A percentile compares a stretch with the other conserved stretches of the same genome.
phyloP scores from a whole-genome alignment of 1,284 basidiomycete genomes.

The Xerocomus minutiporus region DNA sequence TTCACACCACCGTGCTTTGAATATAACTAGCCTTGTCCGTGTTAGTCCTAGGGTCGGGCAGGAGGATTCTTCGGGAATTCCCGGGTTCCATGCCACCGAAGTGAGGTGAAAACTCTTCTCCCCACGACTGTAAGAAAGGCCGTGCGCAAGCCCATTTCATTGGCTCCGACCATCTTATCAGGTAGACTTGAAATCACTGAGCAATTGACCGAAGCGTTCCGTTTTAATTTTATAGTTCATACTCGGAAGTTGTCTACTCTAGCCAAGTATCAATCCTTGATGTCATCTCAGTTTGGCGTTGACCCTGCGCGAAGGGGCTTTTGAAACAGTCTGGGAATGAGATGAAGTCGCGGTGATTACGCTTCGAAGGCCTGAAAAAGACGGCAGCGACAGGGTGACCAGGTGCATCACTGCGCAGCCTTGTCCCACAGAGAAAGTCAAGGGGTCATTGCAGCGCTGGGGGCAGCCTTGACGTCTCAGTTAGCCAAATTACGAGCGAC shows the following conservation, averaged over 20 bases:
- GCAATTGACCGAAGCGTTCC: conserved; percentile 9
- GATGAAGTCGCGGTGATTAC: conserved; percentile 7
- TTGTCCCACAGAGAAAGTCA: conserved; percentile 1
- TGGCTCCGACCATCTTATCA: background rate
- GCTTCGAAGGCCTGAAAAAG: conserved; percentile 1
- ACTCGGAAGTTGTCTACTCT: conserved; percentile 1
- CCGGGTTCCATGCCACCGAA: conserved; percentile 15
- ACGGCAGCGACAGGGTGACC: background rate
- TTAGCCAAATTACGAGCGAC: too few relatives aligned
- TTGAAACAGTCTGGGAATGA: conserved; percentile 3
- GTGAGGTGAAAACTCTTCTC: conserved; percentile 6
- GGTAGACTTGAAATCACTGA: background rate
- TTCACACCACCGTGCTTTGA: background rate
- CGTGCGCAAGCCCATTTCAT: background rate
- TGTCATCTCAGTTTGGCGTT: conserved; percentile 15
- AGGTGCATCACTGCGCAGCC: conserved; percentile 11
- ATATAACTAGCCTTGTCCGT: background rate
- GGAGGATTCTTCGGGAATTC: conserved; percentile 10
- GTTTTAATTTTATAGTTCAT: conserved; percentile 3
- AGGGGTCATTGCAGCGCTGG: background rate
- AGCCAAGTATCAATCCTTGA: conserved; percentile 1
- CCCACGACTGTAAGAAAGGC: background rate
- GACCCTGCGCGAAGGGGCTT: background rate
- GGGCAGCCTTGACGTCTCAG: conserved; percentile 4
- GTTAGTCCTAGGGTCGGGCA: background rate